Evolutionary conservation across 106 monocot genomes (phyloP).

Genomic region (Dendrobium huoshanense): DNA sequence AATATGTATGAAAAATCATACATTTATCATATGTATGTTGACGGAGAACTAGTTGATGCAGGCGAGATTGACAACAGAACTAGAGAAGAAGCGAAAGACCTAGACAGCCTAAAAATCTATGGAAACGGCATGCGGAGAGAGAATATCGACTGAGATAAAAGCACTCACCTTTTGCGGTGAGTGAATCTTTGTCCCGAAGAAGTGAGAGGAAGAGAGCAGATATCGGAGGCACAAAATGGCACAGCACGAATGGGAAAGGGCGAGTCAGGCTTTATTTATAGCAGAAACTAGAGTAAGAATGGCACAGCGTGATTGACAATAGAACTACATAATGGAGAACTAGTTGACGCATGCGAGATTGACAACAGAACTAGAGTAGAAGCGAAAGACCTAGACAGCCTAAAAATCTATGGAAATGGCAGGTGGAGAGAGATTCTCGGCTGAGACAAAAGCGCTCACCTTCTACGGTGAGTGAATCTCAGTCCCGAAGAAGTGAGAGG

Average conservation of each 20-base stretch:
- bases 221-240: slow-evolving; percentile 4
- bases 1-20: too few species aligned
- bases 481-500: slow-evolving; percentile 7
- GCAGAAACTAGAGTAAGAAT: background rate
- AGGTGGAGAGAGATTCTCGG: background rate
- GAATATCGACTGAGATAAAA: background rate
- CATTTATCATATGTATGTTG: too few species aligned
- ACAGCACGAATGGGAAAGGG: slow-evolving; percentile 8
- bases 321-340: too few species aligned
- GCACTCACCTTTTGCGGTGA: slow-evolving; percentile 1
- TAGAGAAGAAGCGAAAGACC: too few species aligned
- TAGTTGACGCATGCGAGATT: background rate
- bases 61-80: too few species aligned
- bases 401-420: background rate
- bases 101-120: background rate
- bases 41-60: background rate
- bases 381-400: background rate
- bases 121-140: background rate
- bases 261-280: slow-evolving; percentile 16
- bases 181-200: slow-evolving; percentile 5
- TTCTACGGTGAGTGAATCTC: slow-evolving; percentile 5
- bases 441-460: background rate
- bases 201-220: background rate
- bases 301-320: too few species aligned
- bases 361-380: background rate